phyloP scores from a whole-genome alignment of 352 stramenopile species.

The Phytophthora idaei region DNA sequence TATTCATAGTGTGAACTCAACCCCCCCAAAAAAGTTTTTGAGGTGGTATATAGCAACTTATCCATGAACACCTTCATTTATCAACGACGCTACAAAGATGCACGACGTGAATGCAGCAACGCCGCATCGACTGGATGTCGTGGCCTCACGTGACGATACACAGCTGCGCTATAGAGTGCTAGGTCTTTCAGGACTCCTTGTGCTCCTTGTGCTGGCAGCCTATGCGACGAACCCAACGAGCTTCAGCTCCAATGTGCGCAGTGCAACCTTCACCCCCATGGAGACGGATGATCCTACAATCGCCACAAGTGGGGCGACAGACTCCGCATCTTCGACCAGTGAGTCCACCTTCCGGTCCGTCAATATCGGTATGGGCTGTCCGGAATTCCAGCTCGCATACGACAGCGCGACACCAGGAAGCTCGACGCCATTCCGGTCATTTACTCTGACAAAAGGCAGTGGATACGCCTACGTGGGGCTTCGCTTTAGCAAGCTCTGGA shows the following conservation, averaged over 20 bases:
- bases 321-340: neutral
- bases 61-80: neutral
- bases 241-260: conserved; percentile 3
- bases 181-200: conserved; percentile 1
- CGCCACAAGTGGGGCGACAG: neutral
- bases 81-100: neutral
- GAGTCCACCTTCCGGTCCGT: conserved; percentile 14
- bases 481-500: conserved; percentile 51
- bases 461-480: conserved; percentile 57
- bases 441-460: conserved; percentile 53
- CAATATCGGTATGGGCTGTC: conserved; percentile 47
- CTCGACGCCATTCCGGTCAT: conserved; percentile 42
- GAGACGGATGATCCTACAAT: conserved; percentile 5
- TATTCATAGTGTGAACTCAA: neutral
- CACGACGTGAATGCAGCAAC: neutral
- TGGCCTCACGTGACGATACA: neutral
- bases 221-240: conserved; percentile 9
- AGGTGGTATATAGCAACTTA: neutral
- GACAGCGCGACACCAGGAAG: conserved; percentile 37
- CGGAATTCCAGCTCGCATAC: conserved; percentile 53
- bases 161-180: neutral
- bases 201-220: conserved; percentile 3
- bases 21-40: neutral
- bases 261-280: conserved; percentile 2
- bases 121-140: neutral